Evolutionary conservation across 1,284 basidiomycete genomes (phyloP).

Genomic region (Flammula alnicola): DNA sequence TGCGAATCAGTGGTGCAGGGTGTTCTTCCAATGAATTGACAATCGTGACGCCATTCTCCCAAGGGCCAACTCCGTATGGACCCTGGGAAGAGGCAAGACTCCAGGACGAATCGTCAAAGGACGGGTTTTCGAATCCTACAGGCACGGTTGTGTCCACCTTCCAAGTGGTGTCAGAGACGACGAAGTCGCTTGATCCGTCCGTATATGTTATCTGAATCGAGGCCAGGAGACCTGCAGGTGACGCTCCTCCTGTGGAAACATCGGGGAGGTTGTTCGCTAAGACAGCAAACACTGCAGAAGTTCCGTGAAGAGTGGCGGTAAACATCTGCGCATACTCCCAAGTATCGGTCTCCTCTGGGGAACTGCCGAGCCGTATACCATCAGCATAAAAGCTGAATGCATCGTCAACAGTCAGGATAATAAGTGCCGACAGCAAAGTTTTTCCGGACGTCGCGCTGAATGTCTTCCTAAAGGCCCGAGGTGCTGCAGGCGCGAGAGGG

Average conservation of each 20-base stretch:
- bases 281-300: conserved; percentile 28
- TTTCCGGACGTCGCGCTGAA: conserved; percentile 30
- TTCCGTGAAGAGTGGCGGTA: conserved; percentile 19
- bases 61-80: conserved; percentile 29
- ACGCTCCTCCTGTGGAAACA: conserved; percentile 24
- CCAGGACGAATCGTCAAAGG: conserved; percentile 30
- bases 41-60: conserved; percentile 26
- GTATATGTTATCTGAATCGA: conserved; percentile 25
- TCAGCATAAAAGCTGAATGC: conserved; percentile 32
- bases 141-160: conserved; percentile 18
- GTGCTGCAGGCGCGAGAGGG: conserved; percentile 27
- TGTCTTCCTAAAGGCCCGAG: conserved; percentile 32
- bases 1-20: conserved; percentile 32
- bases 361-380: conserved; percentile 23
- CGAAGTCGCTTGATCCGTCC: conserved; percentile 17
- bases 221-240: conserved; percentile 29
- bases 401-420: conserved; percentile 33
- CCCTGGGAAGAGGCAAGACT: conserved; percentile 24
- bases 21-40: conserved; percentile 31
- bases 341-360: conserved; percentile 23
- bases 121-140: conserved; percentile 18
- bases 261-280: conserved; percentile 30
- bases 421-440: conserved; percentile 23
- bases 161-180: conserved; percentile 27
- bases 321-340: conserved; percentile 32